A percentile compares a stretch with the other conserved stretches of the same genome.
Evolutionary conservation across 495 filamentous ascomycete species (phyloP).

Genomic region (Penicillium canescens): DNA sequence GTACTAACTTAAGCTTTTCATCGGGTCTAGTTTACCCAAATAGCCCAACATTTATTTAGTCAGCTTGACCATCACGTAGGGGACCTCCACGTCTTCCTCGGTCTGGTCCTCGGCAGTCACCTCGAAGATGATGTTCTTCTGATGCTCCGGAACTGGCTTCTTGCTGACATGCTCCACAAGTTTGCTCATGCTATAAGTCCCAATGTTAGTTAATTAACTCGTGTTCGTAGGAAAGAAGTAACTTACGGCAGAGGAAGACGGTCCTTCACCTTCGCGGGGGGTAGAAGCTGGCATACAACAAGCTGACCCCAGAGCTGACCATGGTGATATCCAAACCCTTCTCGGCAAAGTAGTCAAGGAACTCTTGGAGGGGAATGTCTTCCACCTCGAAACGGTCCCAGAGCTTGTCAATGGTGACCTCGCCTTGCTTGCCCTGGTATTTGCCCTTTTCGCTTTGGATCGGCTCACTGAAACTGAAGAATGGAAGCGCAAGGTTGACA

Average conservation of each 20-base stretch:
- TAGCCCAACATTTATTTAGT: constrained; percentile 33
- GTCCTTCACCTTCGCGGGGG: constrained; percentile 85
- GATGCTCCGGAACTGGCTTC: constrained; percentile 86
- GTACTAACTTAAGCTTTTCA: neutral
- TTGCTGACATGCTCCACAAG: constrained; percentile 87
- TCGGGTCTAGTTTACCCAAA: neutral
- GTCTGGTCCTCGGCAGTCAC: constrained; percentile 87
- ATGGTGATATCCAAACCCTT: constrained; percentile 84
- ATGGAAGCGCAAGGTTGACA: constrained; percentile 92
- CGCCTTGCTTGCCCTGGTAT: constrained; percentile 70
- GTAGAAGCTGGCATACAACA: constrained; percentile 97
- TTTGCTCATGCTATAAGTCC: constrained; percentile 67
- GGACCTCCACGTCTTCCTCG: constrained; percentile 95
- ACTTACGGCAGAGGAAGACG: constrained; percentile 65
- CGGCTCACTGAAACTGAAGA: constrained; percentile 97
- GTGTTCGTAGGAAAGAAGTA: constrained; percentile 3
- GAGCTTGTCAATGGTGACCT: constrained; percentile 88
- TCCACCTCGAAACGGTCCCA: constrained; percentile 97
- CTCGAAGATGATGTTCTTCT: constrained; percentile 95
- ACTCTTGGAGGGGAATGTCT: constrained; percentile 79
- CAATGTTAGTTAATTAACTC: constrained; percentile 9
- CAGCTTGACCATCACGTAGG: constrained; percentile 90
- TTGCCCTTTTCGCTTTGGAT: constrained; percentile 89
- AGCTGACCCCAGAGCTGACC: constrained; percentile 93
- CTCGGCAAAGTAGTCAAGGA: constrained; percentile 76